These are phyloP conservation scores for Trichoderma virens DNA, from an alignment of 495 filamentous ascomycete species.

Conservation along the genomic window DNA sequence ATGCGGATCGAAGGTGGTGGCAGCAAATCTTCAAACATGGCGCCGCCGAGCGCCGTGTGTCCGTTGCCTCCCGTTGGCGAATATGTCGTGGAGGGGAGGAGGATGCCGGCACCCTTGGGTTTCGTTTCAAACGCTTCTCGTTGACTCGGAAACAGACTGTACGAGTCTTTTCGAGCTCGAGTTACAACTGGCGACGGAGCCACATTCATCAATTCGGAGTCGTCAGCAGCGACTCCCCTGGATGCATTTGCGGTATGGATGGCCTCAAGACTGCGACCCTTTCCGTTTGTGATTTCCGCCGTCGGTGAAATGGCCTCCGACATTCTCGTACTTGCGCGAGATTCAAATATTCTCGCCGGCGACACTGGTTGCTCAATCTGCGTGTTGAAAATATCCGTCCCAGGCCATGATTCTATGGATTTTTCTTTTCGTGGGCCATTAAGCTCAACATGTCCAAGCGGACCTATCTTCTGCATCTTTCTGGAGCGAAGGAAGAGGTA, in stretches of 20 bases:
- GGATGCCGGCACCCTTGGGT: not conserved
- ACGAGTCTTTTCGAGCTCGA: constrained; percentile 10
- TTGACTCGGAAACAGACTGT: constrained; percentile 9
- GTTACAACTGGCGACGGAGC: not conserved
- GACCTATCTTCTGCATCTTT: constrained; percentile 29
- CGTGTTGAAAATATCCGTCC: not conserved
- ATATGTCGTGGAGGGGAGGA: constrained; percentile 36
- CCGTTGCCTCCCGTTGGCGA: constrained; percentile 22
- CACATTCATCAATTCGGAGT: not conserved
- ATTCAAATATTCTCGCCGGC: not conserved
- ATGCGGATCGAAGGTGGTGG: constrained; percentile 34
- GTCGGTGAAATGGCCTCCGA: not conserved
- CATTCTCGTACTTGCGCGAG: not conserved
- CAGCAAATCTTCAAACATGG: constrained; percentile 17
- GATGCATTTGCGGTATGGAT: not conserved
- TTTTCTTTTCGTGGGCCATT: not conserved
- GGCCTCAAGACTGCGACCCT: not conserved
- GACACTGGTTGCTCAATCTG: not conserved
- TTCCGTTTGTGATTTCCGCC: not conserved
- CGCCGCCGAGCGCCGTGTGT: constrained; percentile 5
- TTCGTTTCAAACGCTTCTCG: not conserved
- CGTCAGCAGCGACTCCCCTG: not conserved
- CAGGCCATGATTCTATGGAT: not conserved
- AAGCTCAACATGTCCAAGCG: not conserved
- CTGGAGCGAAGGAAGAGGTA: constrained; percentile 42